Conservation (phyloP, 1,139 yeast species). For the Nematodospora anomalae region DNA sequence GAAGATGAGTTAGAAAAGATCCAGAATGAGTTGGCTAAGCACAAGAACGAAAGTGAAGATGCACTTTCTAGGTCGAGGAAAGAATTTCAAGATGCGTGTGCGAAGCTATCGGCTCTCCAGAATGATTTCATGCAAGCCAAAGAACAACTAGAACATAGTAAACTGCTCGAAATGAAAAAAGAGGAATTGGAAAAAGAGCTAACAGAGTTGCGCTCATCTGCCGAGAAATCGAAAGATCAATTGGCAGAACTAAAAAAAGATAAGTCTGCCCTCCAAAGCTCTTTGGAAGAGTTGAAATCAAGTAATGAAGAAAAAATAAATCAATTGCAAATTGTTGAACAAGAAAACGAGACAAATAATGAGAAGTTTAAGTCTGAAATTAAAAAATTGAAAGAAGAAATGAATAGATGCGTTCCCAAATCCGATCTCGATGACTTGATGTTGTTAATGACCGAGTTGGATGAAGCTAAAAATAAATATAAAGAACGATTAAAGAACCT, state of each 20-base stretch:
- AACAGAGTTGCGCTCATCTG: slow-evolving; percentile 5
- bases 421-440: slow-evolving; percentile 74
- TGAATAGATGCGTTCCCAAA: slow-evolving; percentile 45
- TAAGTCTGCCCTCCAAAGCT: slow-evolving; percentile 9
- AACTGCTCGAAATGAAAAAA: slow-evolving; percentile 3
- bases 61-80: slow-evolving; percentile 5
- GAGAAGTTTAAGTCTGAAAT: slow-evolving; percentile 15
- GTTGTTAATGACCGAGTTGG: slow-evolving; percentile 72
- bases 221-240: slow-evolving; percentile 2
- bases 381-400: slow-evolving; percentile 15
- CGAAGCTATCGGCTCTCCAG: slow-evolving; percentile 14
- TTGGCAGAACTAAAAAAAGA: slow-evolving; percentile 8
- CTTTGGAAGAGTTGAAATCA: slow-evolving; percentile 5
- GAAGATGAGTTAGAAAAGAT: slow-evolving; percentile 5
- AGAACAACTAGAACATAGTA: slow-evolving; percentile 8
- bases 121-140: background rate
- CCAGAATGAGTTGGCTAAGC: slow-evolving; percentile 6
- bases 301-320: slow-evolving; percentile 6
- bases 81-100: slow-evolving; percentile 11
- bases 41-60: slow-evolving; percentile 5
- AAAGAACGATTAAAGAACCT: slow-evolving; percentile 50
- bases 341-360: slow-evolving; percentile 7
- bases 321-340: slow-evolving; percentile 3
- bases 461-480: slow-evolving; percentile 64
- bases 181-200: slow-evolving; percentile 15